Percentiles rank a stretch among this genome's conserved stretches.
Evolutionary conservation across 2,329 filamentous ascomycete species (phyloP).

Genomic region (Coleophoma crateriformis): DNA sequence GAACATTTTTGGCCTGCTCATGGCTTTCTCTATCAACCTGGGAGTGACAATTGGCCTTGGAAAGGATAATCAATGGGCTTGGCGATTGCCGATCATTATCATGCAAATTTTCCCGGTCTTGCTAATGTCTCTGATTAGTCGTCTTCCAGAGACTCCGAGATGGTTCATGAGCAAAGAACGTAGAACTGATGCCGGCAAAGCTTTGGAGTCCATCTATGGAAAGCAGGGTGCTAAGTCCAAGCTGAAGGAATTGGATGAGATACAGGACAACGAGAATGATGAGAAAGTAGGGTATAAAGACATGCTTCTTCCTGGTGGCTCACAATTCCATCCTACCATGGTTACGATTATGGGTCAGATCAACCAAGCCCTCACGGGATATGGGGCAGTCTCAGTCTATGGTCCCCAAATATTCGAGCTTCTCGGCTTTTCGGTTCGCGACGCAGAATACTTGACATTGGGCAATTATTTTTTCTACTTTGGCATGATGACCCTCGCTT

Average conservation of each 20-base stretch:
- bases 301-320: conserved; percentile 48
- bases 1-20: conserved; percentile 57
- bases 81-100: conserved; percentile 52
- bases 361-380: conserved; percentile 53
- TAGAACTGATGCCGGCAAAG: conserved; percentile 42
- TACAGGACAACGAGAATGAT: conserved; percentile 42
- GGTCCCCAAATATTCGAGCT: conserved; percentile 60
- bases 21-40: conserved; percentile 56
- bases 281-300: conserved; percentile 45
- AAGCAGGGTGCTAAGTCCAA: conserved; percentile 41
- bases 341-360: conserved; percentile 58
- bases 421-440: conserved; percentile 45
- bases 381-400: conserved; percentile 56
- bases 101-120: conserved; percentile 55
- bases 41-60: conserved; percentile 45
- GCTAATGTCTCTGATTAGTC: conserved; percentile 44
- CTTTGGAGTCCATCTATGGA: conserved; percentile 43
- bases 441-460: conserved; percentile 50
- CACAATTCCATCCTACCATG: conserved; percentile 55
- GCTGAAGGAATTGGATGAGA: conserved; percentile 43
- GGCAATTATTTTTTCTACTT: conserved; percentile 58
- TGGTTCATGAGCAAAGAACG: conserved; percentile 49
- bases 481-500: conserved; percentile 54
- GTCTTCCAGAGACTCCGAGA: conserved; percentile 50
- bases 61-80: conserved; percentile 54